These are phyloP conservation scores for Leptographium wingfieldii DNA, from an alignment of 2,329 filamentous ascomycete species.

Conservation along the genomic window DNA sequence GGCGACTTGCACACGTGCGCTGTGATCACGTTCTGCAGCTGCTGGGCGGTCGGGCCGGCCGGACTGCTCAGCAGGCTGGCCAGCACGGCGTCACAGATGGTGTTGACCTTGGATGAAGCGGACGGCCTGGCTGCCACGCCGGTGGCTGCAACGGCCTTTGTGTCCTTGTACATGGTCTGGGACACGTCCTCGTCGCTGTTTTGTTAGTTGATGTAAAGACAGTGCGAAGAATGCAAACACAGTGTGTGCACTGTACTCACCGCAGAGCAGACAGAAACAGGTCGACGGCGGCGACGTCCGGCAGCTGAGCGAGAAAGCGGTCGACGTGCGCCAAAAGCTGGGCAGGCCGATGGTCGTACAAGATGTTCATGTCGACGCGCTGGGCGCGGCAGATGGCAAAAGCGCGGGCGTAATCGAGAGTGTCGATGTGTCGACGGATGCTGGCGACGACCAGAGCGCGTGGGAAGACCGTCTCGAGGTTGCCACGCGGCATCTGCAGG, in stretches of 20 bases:
- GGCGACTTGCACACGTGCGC: conserved; percentile 89
- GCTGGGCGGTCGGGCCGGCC: conserved; percentile 43
- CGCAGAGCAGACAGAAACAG: conserved; percentile 78
- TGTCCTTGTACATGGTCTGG: conserved; percentile 87
- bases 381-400: conserved; percentile 85
- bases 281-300: conserved; percentile 72
- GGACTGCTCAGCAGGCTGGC: conserved; percentile 43
- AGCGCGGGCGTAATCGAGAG: conserved; percentile 68
- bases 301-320: conserved; percentile 73
- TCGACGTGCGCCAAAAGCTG: conserved; percentile 69
- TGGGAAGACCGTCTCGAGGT: conserved; percentile 89
- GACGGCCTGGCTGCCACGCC: too few species aligned
- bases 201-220: neutral
- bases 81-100: conserved; percentile 76
- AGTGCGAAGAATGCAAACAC: neutral
- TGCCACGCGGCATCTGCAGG: conserved; percentile 90
- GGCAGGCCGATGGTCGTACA: conserved; percentile 82
- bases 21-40: conserved; percentile 87
- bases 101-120: conserved; percentile 58
- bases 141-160: conserved; percentile 30
- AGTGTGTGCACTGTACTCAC: conserved; percentile 29
- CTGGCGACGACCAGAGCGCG: conserved; percentile 85
- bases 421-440: conserved; percentile 68
- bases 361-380: conserved; percentile 93
- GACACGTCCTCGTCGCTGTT: conserved; percentile 79